phyloP scores from a whole-genome alignment of 2,329 filamentous ascomycete species.

The Cordyceps farinosa region DNA sequence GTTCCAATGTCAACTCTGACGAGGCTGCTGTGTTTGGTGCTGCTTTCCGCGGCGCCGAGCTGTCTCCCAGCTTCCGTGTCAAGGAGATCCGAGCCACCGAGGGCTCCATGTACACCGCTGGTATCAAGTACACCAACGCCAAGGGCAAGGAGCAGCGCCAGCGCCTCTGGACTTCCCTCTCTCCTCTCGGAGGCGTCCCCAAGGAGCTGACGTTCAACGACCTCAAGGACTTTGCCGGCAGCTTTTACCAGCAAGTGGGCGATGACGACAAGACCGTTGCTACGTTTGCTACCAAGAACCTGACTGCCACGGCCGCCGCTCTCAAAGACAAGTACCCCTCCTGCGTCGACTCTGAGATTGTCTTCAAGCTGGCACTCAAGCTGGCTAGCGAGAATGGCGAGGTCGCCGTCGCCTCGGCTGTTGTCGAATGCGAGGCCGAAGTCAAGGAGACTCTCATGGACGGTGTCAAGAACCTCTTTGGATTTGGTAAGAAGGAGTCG shows the following conservation, averaged over 20 bases:
- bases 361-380: slow-evolving; percentile 73
- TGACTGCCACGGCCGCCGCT: slow-evolving; percentile 76
- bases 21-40: slow-evolving; percentile 96
- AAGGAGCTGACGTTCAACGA: slow-evolving; percentile 86
- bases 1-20: slow-evolving; percentile 93
- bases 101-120: slow-evolving; percentile 66
- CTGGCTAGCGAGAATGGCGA: slow-evolving; percentile 72
- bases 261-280: slow-evolving; percentile 59
- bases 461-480: slow-evolving; percentile 93
- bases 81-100: slow-evolving; percentile 93
- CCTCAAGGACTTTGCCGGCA: slow-evolving; percentile 74
- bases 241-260: slow-evolving; percentile 71
- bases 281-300: slow-evolving; percentile 72
- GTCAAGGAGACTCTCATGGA: slow-evolving; percentile 80
- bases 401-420: slow-evolving; percentile 72
- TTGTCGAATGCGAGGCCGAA: slow-evolving; percentile 81
- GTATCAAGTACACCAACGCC: slow-evolving; percentile 68
- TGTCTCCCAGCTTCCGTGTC: slow-evolving; percentile 94
- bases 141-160: slow-evolving; percentile 72
- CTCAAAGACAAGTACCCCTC: slow-evolving; percentile 71
- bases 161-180: slow-evolving; percentile 76
- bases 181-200: slow-evolving; percentile 66
- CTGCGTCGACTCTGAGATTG: slow-evolving; percentile 72
- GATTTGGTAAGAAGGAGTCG: slow-evolving; percentile 86
- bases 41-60: slow-evolving; percentile 85